Conservation (phyloP, 345 rosid species). For the Reutealis trisperma region DNA sequence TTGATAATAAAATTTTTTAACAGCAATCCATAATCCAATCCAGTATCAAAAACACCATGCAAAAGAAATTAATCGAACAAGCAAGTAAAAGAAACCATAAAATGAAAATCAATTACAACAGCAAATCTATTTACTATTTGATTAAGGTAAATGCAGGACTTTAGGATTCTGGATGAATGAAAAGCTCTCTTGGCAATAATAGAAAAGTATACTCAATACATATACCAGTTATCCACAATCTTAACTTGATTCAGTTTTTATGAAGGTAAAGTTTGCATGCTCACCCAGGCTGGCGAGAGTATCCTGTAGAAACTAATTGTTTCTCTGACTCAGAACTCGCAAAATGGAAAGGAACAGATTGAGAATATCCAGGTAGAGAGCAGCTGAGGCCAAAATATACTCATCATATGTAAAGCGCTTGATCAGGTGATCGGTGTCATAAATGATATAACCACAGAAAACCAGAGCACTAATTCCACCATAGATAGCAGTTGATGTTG, state of each 20-base stretch:
- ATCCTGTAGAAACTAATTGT: slow-evolving; percentile 41
- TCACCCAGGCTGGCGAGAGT: neutral
- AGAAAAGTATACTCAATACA: neutral
- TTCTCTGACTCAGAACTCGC: slow-evolving; percentile 66
- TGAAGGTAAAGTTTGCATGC: neutral
- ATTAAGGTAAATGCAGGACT: slow-evolving; percentile 3
- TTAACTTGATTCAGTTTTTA: neutral
- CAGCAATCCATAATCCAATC: neutral
- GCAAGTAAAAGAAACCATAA: neutral
- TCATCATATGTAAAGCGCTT: slow-evolving; percentile 93
- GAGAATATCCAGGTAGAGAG: slow-evolving; percentile 88
- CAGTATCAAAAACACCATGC: neutral
- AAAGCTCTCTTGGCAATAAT: neutral
- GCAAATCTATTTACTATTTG: slow-evolving; percentile 11
- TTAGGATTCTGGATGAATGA: neutral
- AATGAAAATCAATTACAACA: neutral
- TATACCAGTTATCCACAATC: slow-evolving; percentile 14
- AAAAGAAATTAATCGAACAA: neutral
- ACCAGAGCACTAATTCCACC: slow-evolving; percentile 83
- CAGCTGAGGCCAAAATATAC: slow-evolving; percentile 82
- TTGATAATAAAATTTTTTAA: neutral
- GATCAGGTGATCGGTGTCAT: slow-evolving; percentile 86
- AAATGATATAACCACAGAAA: slow-evolving; percentile 88
- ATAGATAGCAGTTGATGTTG: slow-evolving; percentile 70
- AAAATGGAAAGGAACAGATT: slow-evolving; percentile 87